phyloP scores from a whole-genome alignment of 805 yeast species.

The Zygosaccharomyces siamensis region DNA sequence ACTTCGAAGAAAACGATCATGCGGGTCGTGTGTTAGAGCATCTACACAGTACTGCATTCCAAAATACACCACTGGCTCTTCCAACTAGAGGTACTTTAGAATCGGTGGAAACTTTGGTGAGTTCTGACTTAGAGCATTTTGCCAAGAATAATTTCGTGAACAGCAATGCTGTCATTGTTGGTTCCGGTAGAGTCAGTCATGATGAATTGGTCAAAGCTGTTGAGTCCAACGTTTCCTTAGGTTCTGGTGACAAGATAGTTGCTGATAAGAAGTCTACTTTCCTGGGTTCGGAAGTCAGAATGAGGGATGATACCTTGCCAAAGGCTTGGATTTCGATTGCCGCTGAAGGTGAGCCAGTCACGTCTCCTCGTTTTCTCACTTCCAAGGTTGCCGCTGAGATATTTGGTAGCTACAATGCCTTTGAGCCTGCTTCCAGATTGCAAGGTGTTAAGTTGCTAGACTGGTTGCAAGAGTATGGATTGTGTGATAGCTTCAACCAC shows the following conservation, averaged over 20 bases:
- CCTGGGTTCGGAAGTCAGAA: constrained; percentile 82
- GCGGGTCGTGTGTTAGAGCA: constrained; percentile 61
- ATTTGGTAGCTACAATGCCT: constrained; percentile 51
- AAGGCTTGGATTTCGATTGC: constrained; percentile 75
- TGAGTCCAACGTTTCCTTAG: constrained; percentile 41
- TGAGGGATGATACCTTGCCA: constrained; percentile 84
- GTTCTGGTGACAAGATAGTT: constrained; percentile 48
- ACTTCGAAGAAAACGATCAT: constrained; percentile 53
- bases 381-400: constrained; percentile 70
- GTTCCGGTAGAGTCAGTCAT: constrained; percentile 66
- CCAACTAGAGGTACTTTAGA: constrained; percentile 75
- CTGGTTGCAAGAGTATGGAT: constrained; percentile 63
- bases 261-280: constrained; percentile 52
- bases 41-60: constrained; percentile 79
- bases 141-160: constrained; percentile 53
- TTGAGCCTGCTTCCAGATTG: constrained; percentile 50
- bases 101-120: constrained; percentile 51
- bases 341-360: constrained; percentile 62
- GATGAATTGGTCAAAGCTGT: constrained; percentile 64
- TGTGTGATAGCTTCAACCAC: constrained; percentile 67
- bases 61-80: constrained; percentile 73
- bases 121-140: constrained; percentile 54
- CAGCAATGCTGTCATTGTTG: constrained; percentile 62
- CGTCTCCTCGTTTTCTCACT: constrained; percentile 60
- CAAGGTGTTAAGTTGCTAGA: constrained; percentile 69